Base-by-base conservation (phyloP, 768 basidiomycete genomes). In the Baorangia bicolor region DNA sequence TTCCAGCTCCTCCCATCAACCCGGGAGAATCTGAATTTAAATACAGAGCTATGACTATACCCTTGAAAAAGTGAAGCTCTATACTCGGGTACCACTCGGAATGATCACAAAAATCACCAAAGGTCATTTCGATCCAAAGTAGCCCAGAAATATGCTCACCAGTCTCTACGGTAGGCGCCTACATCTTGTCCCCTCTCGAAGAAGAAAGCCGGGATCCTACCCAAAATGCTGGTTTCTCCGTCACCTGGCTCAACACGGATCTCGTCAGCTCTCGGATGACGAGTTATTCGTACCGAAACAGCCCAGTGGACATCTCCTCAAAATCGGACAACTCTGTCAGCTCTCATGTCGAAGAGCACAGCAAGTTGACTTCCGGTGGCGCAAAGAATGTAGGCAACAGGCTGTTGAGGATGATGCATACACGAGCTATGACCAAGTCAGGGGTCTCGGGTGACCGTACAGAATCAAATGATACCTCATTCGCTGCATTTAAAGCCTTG, bases 181-280 rank as follows among this genome's bases (percentile, higher is more conserved):
- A 98, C 68, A 98, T 98, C 56, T 74, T 98, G 39, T 97, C 95
- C 2, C 87, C 95, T 2, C 78, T 98, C 2, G 93, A 98, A 72
- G 93, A 96, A 69, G 86, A 92, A 0, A 93, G 92, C 61, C 85
- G 94, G 16, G 92, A 97, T 69, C 84, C 89, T 0, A 68, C 78
- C 20, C 92, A 98, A 74, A 98, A 98, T 66, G 87, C 87, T 40
- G 96, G 97, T 1, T 92, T 98, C 68, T 70, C 85, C 3, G 70
- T 98, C 46, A 80, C 81, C n/a, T 99, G 92, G 87, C 78, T 81
- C 37, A 84, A 84, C 42, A 75, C 81, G 2, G 78, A 86, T 58
- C 85, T 90, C 66, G 80, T 84, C 54, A 68, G 61, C 56, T 92
- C 92, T 0, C 83, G 93, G 25, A 78, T 86, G 40, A 86, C 85